Evolutionary conservation across 805 yeast genomes (phyloP).

Genomic region (Lipomyces chichibuensis): DNA sequence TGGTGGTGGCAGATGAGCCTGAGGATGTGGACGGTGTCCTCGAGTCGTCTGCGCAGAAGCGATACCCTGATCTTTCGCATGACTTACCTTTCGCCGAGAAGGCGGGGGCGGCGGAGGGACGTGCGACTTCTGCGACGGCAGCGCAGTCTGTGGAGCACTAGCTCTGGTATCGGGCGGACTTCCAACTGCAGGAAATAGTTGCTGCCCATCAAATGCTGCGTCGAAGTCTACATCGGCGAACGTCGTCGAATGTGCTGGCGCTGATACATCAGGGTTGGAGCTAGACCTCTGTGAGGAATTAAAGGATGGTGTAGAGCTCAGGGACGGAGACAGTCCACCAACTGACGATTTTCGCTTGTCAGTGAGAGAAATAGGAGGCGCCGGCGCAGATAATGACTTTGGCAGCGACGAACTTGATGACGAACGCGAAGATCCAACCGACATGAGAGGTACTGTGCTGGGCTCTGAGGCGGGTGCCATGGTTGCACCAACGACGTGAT

Average conservation of each 20-base stretch:
- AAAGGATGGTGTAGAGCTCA: neutral
- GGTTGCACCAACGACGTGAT: slow-evolving; percentile 1
- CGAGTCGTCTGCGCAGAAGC: neutral
- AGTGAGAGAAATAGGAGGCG: neutral
- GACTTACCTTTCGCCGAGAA: slow-evolving; percentile 20
- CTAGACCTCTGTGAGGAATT: neutral
- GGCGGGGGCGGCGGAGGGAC: slow-evolving; percentile 31
- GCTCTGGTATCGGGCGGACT: neutral
- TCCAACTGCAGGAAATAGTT: neutral
- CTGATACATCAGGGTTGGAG: neutral
- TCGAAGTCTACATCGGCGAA: neutral
- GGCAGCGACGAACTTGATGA: slow-evolving; percentile 1
- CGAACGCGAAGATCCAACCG: neutral
- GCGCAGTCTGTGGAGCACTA: neutral
- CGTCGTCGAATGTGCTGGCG: neutral
- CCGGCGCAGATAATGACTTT: neutral
- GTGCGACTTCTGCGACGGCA: slow-evolving; percentile 5
- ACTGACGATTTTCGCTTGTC: neutral
- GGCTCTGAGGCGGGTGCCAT: slow-evolving; percentile 3
- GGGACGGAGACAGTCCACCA: neutral
- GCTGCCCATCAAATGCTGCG: neutral
- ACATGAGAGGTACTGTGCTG: neutral
- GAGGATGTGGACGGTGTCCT: slow-evolving; percentile 11
- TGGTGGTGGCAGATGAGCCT: slow-evolving; percentile 19
- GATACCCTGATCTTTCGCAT: neutral